Evolutionary conservation across 345 rosid genomes (phyloP), one percentile per base, ranked within the genome.

Genomic region (Capsella bursapastoris): DNA sequence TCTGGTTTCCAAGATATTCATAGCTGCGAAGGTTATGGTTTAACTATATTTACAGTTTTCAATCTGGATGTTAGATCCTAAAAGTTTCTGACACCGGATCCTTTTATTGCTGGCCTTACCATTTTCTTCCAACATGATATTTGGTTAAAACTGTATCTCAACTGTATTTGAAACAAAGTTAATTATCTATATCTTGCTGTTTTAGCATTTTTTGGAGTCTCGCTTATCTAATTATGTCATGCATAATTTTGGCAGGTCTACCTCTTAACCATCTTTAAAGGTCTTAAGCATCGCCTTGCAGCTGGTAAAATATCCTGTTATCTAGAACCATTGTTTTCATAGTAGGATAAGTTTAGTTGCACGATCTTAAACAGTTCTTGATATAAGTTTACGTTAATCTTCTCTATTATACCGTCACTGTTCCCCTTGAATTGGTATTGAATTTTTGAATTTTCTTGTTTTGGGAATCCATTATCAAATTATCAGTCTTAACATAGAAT

Each of bases 231-330:
- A 69, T 44, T 31, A 38, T 31, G n/a, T 11, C 62, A 15, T 65
- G 77, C 37, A 70, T 71, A 66, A 62, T 57, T 57, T 73, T 83
- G 22, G 56, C 86, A 90, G 98, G 98, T 93, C 50, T 93, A 91
- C 83, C 82, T 91, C 66, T 79, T 93, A 70, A 91, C 91, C 40
- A 82, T 89, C 70, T 80, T 93, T 73, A 89, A 84, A 84, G 90
- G 96, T 82, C 93, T 93, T 79, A 90, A 86, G 80, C 89, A 90
- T 82, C 92, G 96, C 66, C 96, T 89, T 79, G 98, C 98, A 76
- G 97, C 97, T 72, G 97, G 98, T 93, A 87, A 77, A 11, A 25
- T 44, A 40, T 25, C 53, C 57, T 50, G 11, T 25, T 71, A 28
- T 40, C 29, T 18, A 41, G n/a, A 28, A 7, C 8, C 69, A 63